Evolutionary conservation across 202 grass and related monocot species (phyloP).

Genomic region (Alloteropsis angusta): DNA sequence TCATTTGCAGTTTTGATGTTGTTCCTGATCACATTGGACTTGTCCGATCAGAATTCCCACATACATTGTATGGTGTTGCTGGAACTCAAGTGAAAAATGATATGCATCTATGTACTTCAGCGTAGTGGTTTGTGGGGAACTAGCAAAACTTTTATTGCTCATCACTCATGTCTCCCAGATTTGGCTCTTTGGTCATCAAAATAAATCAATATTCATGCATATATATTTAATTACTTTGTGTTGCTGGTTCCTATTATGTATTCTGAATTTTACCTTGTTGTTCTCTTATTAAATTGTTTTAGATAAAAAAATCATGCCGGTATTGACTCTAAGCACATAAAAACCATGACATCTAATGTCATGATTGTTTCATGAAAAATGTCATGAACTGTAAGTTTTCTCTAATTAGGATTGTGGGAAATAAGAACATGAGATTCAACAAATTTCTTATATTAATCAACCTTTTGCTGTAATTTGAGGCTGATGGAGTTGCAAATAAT

Average conservation of each 20-base stretch:
- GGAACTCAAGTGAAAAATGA: conserved; percentile 54
- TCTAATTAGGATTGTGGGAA: neutral
- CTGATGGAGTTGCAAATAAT: neutral
- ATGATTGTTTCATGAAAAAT: neutral
- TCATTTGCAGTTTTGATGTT: conserved; percentile 61
- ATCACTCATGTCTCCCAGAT: too few relatives aligned
- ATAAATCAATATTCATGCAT: too few relatives aligned
- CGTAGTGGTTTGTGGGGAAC: too few relatives aligned
- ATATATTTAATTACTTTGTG: too few relatives aligned
- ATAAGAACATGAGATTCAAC: neutral
- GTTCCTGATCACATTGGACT: conserved; percentile 77
- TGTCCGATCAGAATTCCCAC: conserved; percentile 75
- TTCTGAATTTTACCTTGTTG: too few relatives aligned
- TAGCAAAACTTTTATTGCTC: neutral
- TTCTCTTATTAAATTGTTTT: neutral
- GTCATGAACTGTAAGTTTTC: neutral
- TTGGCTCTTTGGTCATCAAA: too few relatives aligned
- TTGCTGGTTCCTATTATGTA: too few relatives aligned
- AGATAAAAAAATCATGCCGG: neutral
- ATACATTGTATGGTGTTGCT: conserved; percentile 74
- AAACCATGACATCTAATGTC: neutral
- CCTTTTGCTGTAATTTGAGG: neutral
- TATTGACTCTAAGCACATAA: neutral
- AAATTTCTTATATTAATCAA: neutral
- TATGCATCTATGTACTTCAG: too few relatives aligned